Base-by-base conservation (phyloP, 2,329 filamentous ascomycete species). In the Leptographium galeiforme region DNA sequence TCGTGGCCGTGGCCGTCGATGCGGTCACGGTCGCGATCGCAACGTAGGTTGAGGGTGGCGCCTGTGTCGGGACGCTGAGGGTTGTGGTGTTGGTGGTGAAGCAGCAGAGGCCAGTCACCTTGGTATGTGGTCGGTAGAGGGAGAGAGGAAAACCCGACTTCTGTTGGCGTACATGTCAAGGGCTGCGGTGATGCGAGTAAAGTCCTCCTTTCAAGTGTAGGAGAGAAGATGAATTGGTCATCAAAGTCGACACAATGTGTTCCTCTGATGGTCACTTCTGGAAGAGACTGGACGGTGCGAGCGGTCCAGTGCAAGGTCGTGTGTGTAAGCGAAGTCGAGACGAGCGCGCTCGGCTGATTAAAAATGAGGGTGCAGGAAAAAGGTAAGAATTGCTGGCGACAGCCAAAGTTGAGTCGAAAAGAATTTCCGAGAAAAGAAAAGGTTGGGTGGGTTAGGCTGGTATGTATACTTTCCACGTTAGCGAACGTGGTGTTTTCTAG, bases 91-190 rank as follows among this genome's bases (percentile, higher is more conserved):
- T 67, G 68, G 34, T 36, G 34, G 34, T 36, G 8, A 13, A 36
- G 34, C 8, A 36, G 34, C 12, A 36, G 12, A 71, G 64, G 66
- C 70, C 70, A 67, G 75, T 79, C 77, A 79, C 76, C 77, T 77
- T 72, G 75, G 74, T 77, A 76, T 78, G 72, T 75, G 72, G 71
- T 78, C 74, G 75, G 74, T 74, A 65, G 74, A 73, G 72, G 72
- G 74, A 73, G 71, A 73, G 68, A 72, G 75, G 67, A 69, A 72
- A 67, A 68, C 70, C 63, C 69, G 70, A 73, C 69, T 73, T 74
- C 70, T 71, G 73, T 70, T 70, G 68, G 72, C 72, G 67, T 76
- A 80, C 77, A 80, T 80, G 70, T 71, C 70, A 72, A 68, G 61
- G 67, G 61, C 63, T 62, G 67, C 62, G 66, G 65, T 68, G 68